Evolutionary conservation across 140 eudicot species (phyloP).

Genomic region (Anethum foeniculum): DNA sequence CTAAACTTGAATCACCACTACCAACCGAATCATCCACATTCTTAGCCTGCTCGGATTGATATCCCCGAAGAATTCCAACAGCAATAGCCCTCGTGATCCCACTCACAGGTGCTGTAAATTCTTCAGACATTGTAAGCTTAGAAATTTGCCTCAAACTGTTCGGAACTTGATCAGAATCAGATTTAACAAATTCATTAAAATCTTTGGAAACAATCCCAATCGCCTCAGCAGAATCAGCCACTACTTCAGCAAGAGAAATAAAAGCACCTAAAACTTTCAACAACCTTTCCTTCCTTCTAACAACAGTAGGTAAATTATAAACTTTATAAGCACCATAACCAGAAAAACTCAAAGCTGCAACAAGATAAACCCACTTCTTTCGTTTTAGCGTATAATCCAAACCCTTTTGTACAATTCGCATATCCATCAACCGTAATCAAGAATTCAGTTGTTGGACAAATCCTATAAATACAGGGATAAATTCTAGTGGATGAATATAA

Average conservation of each 20-base stretch:
- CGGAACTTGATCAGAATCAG: slow-evolving; percentile 56
- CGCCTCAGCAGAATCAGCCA: slow-evolving; percentile 58
- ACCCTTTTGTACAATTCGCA: slow-evolving; percentile 32
- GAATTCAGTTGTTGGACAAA: background rate
- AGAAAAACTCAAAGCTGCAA: slow-evolving; percentile 45
- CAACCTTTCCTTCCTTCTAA: slow-evolving; percentile 35
- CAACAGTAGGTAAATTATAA: slow-evolving; percentile 48
- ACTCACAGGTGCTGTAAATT: slow-evolving; percentile 37
- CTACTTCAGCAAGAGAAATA: slow-evolving; percentile 31
- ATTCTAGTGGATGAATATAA: background rate
- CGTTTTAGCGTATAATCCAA: slow-evolving; percentile 30
- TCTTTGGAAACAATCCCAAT: slow-evolving; percentile 50
- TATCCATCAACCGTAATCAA: slow-evolving; percentile 27
- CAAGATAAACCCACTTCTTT: slow-evolving; percentile 32
- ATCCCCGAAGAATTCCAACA: slow-evolving; percentile 51
- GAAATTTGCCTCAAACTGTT: slow-evolving; percentile 60
- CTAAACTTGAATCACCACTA: slow-evolving; percentile 19
- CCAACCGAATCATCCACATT: slow-evolving; percentile 14
- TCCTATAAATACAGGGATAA: background rate
- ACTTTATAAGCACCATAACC: slow-evolving; percentile 50
- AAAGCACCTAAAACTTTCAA: slow-evolving; percentile 37
- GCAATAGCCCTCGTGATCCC: slow-evolving; percentile 44
- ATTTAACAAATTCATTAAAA: slow-evolving; percentile 44
- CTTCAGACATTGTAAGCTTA: slow-evolving; percentile 47
- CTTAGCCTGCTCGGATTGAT: slow-evolving; percentile 12